Percentiles rank a stretch among this genome's conserved stretches.
phyloP scores from a whole-genome alignment of 495 filamentous ascomycete species.

The Xylaria telfairii region DNA sequence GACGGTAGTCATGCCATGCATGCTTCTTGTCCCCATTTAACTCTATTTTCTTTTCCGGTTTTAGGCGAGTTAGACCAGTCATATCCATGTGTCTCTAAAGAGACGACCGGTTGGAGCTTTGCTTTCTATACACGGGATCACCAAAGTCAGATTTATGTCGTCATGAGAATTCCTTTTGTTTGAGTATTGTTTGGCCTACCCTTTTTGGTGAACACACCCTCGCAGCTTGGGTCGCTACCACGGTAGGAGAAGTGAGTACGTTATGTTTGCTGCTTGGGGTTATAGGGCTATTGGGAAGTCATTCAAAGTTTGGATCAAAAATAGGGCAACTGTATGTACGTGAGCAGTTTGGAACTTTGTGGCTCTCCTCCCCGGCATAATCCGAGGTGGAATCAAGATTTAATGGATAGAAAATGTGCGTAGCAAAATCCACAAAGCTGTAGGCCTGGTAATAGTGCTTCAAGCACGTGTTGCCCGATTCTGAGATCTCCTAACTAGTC shows the following conservation, averaged over 20 bases:
- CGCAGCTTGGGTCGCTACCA: neutral
- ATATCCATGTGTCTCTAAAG: neutral
- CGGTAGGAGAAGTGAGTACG: neutral
- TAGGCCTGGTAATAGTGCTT: neutral
- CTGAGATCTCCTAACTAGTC: neutral
- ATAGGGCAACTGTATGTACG: neutral
- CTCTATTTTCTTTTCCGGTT: neutral
- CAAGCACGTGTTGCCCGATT: neutral
- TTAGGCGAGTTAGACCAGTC: constrained; percentile 6
- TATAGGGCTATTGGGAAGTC: neutral
- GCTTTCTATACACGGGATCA: neutral
- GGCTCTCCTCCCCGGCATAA: neutral
- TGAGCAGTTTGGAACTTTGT: neutral
- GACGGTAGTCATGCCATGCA: neutral
- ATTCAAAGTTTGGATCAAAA: neutral
- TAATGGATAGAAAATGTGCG: constrained; percentile 14
- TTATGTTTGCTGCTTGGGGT: neutral
- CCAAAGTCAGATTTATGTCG: neutral
- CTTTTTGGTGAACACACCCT: neutral
- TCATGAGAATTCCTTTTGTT: neutral
- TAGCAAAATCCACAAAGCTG: neutral
- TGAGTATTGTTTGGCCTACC: neutral
- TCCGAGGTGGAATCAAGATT: neutral
- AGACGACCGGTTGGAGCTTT: neutral
- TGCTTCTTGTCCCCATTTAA: neutral